A percentile compares a stretch with the other conserved stretches of the same genome.
These are phyloP conservation scores for Skeletonema menzelii DNA, from an alignment of 108 stramenopile genomes.

Conservation along the genomic window DNA sequence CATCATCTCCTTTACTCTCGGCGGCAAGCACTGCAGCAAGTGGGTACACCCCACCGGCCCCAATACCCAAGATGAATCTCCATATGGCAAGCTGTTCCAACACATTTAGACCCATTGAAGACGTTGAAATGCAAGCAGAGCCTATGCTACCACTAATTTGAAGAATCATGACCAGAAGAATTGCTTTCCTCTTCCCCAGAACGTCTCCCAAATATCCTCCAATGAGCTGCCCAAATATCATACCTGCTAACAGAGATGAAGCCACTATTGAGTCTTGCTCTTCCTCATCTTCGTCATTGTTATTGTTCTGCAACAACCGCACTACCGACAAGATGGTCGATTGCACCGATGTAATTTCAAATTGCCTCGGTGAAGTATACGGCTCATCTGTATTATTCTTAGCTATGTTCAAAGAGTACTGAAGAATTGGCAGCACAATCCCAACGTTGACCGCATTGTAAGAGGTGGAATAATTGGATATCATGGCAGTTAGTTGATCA, in stretches of 20 bases:
- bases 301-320: neutral
- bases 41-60: slow-evolving; percentile 74
- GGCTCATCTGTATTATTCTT: slow-evolving; percentile 5
- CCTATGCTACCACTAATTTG: slow-evolving; percentile 76
- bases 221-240: slow-evolving; percentile 86
- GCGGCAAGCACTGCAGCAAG: slow-evolving; percentile 65
- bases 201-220: slow-evolving; percentile 84
- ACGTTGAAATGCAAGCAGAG: slow-evolving; percentile 41
- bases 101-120: neutral
- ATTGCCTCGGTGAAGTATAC: slow-evolving; percentile 21
- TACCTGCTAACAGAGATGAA: slow-evolving; percentile 79
- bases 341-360: neutral
- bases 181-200: slow-evolving; percentile 63
- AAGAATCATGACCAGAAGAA: slow-evolving; percentile 72
- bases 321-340: neutral
- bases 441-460: slow-evolving; percentile 90
- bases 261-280: slow-evolving; percentile 51
- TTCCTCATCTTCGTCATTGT: neutral
- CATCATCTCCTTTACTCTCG: slow-evolving; percentile 34
- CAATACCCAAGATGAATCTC: slow-evolving; percentile 67
- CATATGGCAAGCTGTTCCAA: slow-evolving; percentile 51
- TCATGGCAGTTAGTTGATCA: slow-evolving; percentile 73
- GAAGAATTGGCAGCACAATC: slow-evolving; percentile 72
- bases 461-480: slow-evolving; percentile 88
- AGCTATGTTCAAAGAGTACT: slow-evolving; percentile 18